Evolutionary conservation across 768 basidiomycete genomes (phyloP).

Genomic region (Boletus fagicola): DNA sequence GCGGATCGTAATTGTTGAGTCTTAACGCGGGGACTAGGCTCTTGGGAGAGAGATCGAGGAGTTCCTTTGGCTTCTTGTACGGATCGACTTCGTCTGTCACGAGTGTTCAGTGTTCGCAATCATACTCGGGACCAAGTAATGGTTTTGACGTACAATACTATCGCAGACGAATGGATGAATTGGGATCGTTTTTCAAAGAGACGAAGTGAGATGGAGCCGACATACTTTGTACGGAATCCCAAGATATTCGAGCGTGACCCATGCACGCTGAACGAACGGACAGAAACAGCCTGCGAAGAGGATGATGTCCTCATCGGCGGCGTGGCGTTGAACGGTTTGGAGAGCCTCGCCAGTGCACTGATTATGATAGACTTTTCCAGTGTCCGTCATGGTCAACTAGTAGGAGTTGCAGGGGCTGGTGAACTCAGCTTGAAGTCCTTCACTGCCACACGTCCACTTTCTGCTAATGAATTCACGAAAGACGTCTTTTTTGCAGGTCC

Average conservation of each 20-base stretch:
- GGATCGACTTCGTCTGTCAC: constrained; percentile 73
- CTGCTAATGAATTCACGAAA: constrained; percentile 9
- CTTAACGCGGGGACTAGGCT: constrained; percentile 74
- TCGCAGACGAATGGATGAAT: background rate
- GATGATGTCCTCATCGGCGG: constrained; percentile 49
- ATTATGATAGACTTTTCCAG: constrained; percentile 40
- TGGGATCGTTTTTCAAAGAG: background rate
- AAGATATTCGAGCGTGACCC: constrained; percentile 72
- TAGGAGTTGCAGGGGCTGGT: background rate
- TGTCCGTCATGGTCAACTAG: constrained; percentile 30
- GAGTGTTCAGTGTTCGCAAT: background rate
- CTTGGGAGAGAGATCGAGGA: constrained; percentile 79
- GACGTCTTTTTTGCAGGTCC: constrained; percentile 14
- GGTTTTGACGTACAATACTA: constrained; percentile 41
- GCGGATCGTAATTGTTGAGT: constrained; percentile 51
- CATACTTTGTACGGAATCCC: constrained; percentile 67
- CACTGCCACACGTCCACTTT: background rate
- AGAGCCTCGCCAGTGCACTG: constrained; percentile 51
- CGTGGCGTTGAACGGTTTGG: constrained; percentile 52
- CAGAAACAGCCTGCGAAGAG: constrained; percentile 76
- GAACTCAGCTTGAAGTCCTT: background rate
- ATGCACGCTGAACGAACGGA: constrained; percentile 80
- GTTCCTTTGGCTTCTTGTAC: constrained; percentile 76
- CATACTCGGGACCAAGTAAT: background rate
- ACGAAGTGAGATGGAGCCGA: background rate